A percentile compares a stretch with the other conserved stretches of the same genome.
Conservation (phyloP, 345 rosid genomes). For the Brassica carinata region DNA sequence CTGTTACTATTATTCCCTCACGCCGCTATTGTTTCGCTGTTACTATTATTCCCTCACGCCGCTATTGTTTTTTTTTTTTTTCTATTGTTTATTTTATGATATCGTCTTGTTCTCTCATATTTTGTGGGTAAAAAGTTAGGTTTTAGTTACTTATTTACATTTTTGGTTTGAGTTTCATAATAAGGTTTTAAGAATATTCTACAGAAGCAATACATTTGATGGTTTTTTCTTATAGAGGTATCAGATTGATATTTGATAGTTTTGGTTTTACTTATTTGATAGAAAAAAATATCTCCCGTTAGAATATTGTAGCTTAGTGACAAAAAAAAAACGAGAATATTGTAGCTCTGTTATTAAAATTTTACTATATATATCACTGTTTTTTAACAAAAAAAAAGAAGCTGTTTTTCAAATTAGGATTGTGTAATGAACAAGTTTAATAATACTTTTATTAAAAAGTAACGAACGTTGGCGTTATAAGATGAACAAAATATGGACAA, state of each 20-base stretch:
- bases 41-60: too few species aligned
- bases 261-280: constrained; percentile 1
- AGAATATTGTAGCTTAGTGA: not conserved
- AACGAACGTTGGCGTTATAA: not conserved
- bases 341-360: not conserved
- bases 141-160: not conserved
- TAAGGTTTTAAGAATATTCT: not conserved
- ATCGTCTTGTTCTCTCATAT: not conserved
- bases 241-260: not conserved
- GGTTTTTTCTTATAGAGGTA: not conserved
- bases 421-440: not conserved
- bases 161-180: not conserved
- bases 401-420: not conserved
- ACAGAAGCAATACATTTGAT: constrained; percentile 1
- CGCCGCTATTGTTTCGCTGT: not conserved
- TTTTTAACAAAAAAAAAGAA: not conserved
- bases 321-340: not conserved
- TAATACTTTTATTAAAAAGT: not conserved
- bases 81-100: not conserved
- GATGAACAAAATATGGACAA: not conserved
- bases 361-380: too few species aligned
- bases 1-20: not conserved
- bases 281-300: not conserved
- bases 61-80: too few species aligned
- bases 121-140: not conserved